Evolutionary conservation across 2,329 filamentous ascomycete genomes (phyloP), one percentile per base, ranked within the genome.

Genomic region (Blastomyces silverae): DNA sequence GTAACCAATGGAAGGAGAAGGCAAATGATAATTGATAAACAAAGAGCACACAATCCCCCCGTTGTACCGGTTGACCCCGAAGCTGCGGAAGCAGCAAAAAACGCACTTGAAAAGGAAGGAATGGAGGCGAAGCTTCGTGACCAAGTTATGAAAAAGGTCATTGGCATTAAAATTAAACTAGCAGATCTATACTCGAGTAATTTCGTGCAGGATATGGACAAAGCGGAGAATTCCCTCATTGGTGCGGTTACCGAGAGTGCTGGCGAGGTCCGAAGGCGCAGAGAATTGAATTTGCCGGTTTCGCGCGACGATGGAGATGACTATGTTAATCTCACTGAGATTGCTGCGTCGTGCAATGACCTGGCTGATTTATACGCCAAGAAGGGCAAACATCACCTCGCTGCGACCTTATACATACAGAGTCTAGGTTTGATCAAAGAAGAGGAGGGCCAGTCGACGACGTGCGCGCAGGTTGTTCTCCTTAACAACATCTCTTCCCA

Each of bases 351-450:
- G 10, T 66, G 73, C 66, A 64, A 72, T 85, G 88, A 90, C 15
- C 83, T 97, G 31, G 93, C 85, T 22, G 84, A 88, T 65, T 86
- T 87, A 70, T 97, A 96, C 76, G 86, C 90, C 72, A 82, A 84
- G 60, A 86, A 85, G 70, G 85, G 87, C 56, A 86, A 90, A 70
- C 88, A 91, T 72, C 90, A 93, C 69, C 86, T 97, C 1, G 89
- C 92, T 6, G 84, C 92, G 28, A 92, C 92, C 3, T 82, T 97
- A 39, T 96, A 92, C 74, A 85, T 97, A 71, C 91, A 95, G 72
- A 91, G 92, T 6, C 81, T 96, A 44, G 83, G 87, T 22, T 78
- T 94, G 57, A 88, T 85, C 74, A 82, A 85, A 11, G 69, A 69
- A 31, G 74, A 74, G 5, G 76, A 79, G 60, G 73, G 73, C 34